phyloP scores from a whole-genome alignment of 805 yeast genomes.

The Candida pseudofarinosa region DNA sequence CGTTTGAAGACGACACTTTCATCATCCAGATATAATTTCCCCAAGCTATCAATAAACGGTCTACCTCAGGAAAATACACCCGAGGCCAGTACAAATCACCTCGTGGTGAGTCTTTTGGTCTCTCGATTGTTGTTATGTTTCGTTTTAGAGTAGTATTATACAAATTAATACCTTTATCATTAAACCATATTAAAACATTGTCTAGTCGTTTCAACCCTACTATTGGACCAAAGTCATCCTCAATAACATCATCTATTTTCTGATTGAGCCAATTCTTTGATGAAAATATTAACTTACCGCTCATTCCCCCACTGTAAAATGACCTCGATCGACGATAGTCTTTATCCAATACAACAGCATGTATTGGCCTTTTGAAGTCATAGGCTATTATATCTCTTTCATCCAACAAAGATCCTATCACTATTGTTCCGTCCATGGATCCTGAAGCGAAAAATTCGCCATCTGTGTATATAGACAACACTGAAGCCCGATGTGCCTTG shows the following conservation, averaged over 20 bases:
- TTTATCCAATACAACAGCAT: constrained; percentile 77
- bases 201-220: constrained; percentile 61
- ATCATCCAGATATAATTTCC: constrained; percentile 71
- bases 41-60: constrained; percentile 79
- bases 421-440: constrained; percentile 91
- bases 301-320: constrained; percentile 85
- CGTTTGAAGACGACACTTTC: constrained; percentile 35
- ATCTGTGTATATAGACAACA: constrained; percentile 68
- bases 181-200: constrained; percentile 75
- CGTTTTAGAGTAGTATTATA: constrained; percentile 53
- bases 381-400: constrained; percentile 63
- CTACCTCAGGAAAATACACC: constrained; percentile 59
- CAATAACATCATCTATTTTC: constrained; percentile 63
- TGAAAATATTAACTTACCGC: constrained; percentile 74
- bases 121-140: constrained; percentile 47
- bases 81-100: constrained; percentile 86
- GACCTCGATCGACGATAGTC: constrained; percentile 58
- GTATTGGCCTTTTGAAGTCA: constrained; percentile 85
- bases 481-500: constrained; percentile 82
- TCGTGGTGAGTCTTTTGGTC: constrained; percentile 54
- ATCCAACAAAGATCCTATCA: constrained; percentile 66
- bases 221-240: constrained; percentile 63
- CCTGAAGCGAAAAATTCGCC: constrained; percentile 79
- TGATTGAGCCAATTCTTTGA: constrained; percentile 86
- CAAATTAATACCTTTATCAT: constrained; percentile 72